phyloP scores from a whole-genome alignment of 2,329 filamentous ascomycete species.

The Thielaviopsis populi region DNA sequence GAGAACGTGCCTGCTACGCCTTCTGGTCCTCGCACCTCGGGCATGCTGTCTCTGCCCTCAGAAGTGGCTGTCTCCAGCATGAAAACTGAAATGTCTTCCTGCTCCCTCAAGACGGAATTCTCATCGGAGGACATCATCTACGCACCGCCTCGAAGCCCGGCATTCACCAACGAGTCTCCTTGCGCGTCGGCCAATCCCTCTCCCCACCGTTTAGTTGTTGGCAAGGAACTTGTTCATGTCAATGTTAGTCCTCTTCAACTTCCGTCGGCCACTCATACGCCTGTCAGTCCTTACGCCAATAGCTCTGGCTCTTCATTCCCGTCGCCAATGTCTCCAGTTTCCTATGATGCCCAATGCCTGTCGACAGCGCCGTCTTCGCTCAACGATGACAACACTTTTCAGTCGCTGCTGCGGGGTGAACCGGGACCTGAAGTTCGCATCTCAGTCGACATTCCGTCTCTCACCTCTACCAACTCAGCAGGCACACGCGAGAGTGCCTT shows the following conservation, averaged over 20 bases:
- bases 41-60: conserved; percentile 9
- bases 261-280: conserved; percentile 31
- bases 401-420: conserved; percentile 57
- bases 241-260: conserved; percentile 35
- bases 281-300: conserved; percentile 51
- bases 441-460: conserved; percentile 58
- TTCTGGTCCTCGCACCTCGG: conserved; percentile 11
- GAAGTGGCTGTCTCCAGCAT: conserved; percentile 19
- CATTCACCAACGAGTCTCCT: conserved; percentile 21
- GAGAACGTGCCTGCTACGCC: conserved; percentile 16
- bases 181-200: conserved; percentile 32
- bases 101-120: conserved; percentile 29
- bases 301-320: conserved; percentile 51
- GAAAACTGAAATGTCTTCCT: conserved; percentile 35
- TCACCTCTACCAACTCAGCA: conserved; percentile 61
- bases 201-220: conserved; percentile 28
- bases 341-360: conserved; percentile 55
- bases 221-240: conserved; percentile 35
- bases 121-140: conserved; percentile 32
- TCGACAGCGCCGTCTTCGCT: conserved; percentile 63
- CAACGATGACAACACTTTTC: conserved; percentile 54
- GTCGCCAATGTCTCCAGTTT: conserved; percentile 54
- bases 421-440: conserved; percentile 57
- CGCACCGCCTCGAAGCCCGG: conserved; percentile 22
- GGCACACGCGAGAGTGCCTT: conserved; percentile 55